Evolutionary conservation across 2,329 filamentous ascomycete genomes (phyloP), one percentile per base, ranked within the genome.

Genomic region (Alternaria sp.): DNA sequence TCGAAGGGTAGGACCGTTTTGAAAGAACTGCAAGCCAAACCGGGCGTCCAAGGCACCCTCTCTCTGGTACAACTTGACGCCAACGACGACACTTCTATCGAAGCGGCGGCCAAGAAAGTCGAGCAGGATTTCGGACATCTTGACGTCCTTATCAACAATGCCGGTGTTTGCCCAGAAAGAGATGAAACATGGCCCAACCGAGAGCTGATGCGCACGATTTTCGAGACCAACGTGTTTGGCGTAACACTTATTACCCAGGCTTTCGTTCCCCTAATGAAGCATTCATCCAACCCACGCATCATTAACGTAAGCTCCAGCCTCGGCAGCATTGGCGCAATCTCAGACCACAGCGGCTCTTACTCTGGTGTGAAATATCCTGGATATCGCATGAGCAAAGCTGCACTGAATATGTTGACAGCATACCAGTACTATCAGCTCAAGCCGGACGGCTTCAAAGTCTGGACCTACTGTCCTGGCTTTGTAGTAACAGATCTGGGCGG

Each of bases 81-180:
- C n/a, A 71, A 71, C 4, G 53, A 68, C 42, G 75, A 80, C 43
- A 55, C 62, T 0, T 77, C 76, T 3, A 79, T 80, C 43, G 59
- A 69, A 34, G 70, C 74, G 1, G 75, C 78, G 9, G 70, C 73
- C 38, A 72, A 76, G 57, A 70, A 70, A 28, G 62, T 79, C 18
- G 69, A 64, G 57, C 39, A 69, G 9, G 68, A 72, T 5, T 75
- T 67, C 30, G 68, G 66, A 38, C 67, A 61, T n/a, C 85, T 96
- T 70, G 91, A 96, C 80, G 91, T 96, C 57, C 81, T 96, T 39
- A 81, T 96, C 81, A 96, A 96, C 84, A 96, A 96, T 77, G 93
- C 93, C 30, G 93, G 92, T 18, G 79, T 86, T 5, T 78, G 81
- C 22, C 42, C 39, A 5, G 60, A 70, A 7, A 51, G 41, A 16